Conservation (phyloP, 2,329 filamentous ascomycete species). For the Aspergillus glaucus region DNA sequence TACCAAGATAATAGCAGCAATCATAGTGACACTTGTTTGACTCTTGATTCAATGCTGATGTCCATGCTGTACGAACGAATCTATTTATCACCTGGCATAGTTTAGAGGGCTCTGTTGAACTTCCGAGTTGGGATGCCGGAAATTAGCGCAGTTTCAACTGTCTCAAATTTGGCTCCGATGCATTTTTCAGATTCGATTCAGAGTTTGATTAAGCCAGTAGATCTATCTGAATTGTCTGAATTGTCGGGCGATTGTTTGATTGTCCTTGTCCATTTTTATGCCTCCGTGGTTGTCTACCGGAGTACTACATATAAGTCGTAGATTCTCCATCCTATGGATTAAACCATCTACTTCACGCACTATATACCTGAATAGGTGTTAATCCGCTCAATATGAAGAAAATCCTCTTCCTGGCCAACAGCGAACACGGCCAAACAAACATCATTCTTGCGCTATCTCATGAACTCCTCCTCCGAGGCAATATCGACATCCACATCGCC, state of each 20-base stretch:
- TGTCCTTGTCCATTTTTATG: neutral
- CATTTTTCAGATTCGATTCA: neutral
- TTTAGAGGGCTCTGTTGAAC: neutral
- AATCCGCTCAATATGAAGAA: slow-evolving; percentile 1
- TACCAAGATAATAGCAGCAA: slow-evolving; percentile 8
- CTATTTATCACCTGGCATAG: neutral
- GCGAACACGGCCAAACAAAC: slow-evolving; percentile 44
- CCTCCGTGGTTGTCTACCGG: no score
- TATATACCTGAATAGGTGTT: neutral
- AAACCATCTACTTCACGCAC: neutral
- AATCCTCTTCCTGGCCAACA: slow-evolving; percentile 41
- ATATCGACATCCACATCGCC: slow-evolving; percentile 41
- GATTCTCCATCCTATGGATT: neutral
- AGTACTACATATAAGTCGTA: neutral
- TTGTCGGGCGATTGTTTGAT: neutral
- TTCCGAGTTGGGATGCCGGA: neutral
- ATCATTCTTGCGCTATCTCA: slow-evolving; percentile 40
- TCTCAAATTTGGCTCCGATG: neutral
- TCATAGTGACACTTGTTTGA: neutral
- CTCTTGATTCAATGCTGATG: no score
- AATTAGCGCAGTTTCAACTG: neutral
- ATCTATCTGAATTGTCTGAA: neutral
- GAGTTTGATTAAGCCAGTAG: neutral
- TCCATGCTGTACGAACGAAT: neutral
- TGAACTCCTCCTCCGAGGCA: slow-evolving; percentile 32